Evolutionary conservation across 2,329 filamentous ascomycete genomes (phyloP).

Genomic region (Phialophora verrucosa): DNA sequence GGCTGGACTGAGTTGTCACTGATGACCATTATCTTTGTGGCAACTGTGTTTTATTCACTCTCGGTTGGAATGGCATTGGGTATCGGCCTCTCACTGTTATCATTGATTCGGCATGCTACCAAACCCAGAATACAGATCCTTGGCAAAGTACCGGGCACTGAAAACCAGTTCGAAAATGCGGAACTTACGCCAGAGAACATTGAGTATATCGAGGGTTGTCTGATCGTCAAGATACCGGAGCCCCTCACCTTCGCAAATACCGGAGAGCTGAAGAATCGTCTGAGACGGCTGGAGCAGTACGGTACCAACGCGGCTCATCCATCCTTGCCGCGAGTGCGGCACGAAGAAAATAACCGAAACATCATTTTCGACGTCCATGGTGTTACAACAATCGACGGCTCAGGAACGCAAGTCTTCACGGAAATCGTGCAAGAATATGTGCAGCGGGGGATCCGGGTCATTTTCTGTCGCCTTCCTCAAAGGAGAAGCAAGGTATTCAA

Average conservation of each 20-base stretch:
- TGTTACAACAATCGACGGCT: slow-evolving; percentile 93
- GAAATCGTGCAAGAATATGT: slow-evolving; percentile 86
- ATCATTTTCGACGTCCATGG: slow-evolving; percentile 97
- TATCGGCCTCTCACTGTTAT: slow-evolving; percentile 85
- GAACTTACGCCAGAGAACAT: slow-evolving; percentile 73
- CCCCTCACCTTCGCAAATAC: slow-evolving; percentile 97
- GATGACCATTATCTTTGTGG: slow-evolving; percentile 87
- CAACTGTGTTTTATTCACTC: slow-evolving; percentile 94
- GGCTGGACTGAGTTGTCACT: slow-evolving; percentile 85
- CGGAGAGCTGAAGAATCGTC: slow-evolving; percentile 81
- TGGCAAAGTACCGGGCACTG: slow-evolving; percentile 81
- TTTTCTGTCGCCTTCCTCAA: slow-evolving; percentile 61
- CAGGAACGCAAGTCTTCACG: slow-evolving; percentile 84
- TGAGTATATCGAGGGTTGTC: slow-evolving; percentile 87
- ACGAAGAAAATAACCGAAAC: slow-evolving; percentile 82
- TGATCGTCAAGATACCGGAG: slow-evolving; percentile 98
- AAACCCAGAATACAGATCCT: slow-evolving; percentile 95
- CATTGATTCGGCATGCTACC: slow-evolving; percentile 88
- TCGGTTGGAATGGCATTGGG: slow-evolving; percentile 92
- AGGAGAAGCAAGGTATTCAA: slow-evolving; percentile 66
- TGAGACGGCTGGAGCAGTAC: slow-evolving; percentile 84
- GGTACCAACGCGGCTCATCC: slow-evolving; percentile 86
- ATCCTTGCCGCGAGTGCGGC: slow-evolving; percentile 78
- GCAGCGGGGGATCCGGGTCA: slow-evolving; percentile 69
- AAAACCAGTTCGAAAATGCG: slow-evolving; percentile 81